Percentiles rank a stretch among this genome's conserved stretches.
Evolutionary conservation across 2,329 filamentous ascomycete species (phyloP).

Genomic region (Claviceps digitariae): DNA sequence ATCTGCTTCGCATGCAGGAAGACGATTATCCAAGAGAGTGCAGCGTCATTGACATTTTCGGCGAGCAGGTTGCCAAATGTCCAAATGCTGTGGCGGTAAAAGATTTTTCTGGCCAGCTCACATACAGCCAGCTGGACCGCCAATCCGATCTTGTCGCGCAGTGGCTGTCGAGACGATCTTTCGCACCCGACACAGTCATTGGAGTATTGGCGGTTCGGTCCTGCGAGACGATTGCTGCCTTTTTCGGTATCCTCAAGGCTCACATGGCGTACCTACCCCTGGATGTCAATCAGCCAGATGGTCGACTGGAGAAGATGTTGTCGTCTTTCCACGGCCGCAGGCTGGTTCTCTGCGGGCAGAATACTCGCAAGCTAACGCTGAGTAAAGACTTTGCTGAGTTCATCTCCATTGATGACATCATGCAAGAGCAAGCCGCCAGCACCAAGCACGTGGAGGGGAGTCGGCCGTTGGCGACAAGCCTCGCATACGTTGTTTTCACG

Average conservation of each 20-base stretch:
- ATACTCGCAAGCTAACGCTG: background rate
- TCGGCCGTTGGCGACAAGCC: background rate
- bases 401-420: background rate
- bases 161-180: background rate
- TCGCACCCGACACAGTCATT: background rate
- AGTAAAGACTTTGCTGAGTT: background rate
- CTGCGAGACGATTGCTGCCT: constrained; percentile 4
- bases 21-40: background rate
- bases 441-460: background rate
- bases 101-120: background rate
- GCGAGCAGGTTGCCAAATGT: background rate
- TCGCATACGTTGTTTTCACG: constrained; percentile 3
- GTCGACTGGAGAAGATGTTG: constrained; percentile 6
- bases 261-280: constrained; percentile 14
- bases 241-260: constrained; percentile 14
- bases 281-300: constrained; percentile 9
- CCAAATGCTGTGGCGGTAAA: background rate
- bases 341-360: background rate
- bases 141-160: background rate
- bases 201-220: background rate
- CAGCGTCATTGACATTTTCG: constrained; percentile 1
- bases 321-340: background rate
- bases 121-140: background rate
- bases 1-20: background rate
- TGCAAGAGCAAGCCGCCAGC: background rate